Evolutionary conservation across 257 asterid genomes (phyloP), one percentile per base, ranked within the genome.

Genomic region (Solanum phureja): DNA sequence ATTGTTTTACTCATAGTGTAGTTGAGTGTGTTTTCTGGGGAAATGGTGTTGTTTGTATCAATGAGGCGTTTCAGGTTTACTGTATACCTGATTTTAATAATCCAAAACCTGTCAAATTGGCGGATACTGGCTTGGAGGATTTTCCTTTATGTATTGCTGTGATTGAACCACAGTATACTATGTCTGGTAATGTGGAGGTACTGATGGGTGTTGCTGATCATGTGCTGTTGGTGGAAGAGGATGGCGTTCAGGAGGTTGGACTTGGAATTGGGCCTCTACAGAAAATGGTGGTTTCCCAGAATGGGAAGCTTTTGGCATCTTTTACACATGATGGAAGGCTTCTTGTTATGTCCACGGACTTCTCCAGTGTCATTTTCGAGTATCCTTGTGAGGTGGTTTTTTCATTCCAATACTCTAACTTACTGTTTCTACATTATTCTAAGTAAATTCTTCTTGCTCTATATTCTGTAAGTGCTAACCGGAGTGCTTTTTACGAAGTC

Each of bases 141-240:
- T 91, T 92, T 75, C 99, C 98, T 8, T 93, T 91, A 88, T 97
- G 98, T 94, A 92, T 95, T 94, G 94, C 98, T 21, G 99, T 97
- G 91, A 95, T 97, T 73, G 99, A 97, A 93, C 99, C 99, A 1
- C 98, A 95, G 87, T 93, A 93, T 88, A 95, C 98, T 13, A 94
- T 94, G 92, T 97, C 99, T 1, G 99, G 99, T 11, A 98, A 97
- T 87, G 99, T 97, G 93, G 99, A 97, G 94, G 97, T 97, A 68
- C 86, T 97, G 90, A 89, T 97, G 84, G 98, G 92, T 23, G 98
- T 95, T 49, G 94, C 91, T 74, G 99, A 97, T 90, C 91, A 90
- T 42, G 99, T 97, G 82, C 60, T 97, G 93, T 88, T 95, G 71
- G 96, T 95, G 42, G 99, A 96, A 84, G 99, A 97, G 90, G 99